Conservation (phyloP, 176 grass and related monocot species). For the Sorghum bicolor region Sorghum_bicolor_NCBIv3 NC_012879.2:58818501-58819000, state of each 20-base stretch:
- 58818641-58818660: conserved; percentile 72
- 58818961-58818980: conserved; percentile 68
- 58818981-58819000: conserved; percentile 59
- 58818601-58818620: conserved; percentile 81
- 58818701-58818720: conserved; percentile 58
- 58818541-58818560: conserved; percentile 75
- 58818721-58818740: conserved; percentile 76
- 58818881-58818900: conserved; percentile 68
- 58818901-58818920: conserved; percentile 40
- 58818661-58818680: conserved; percentile 61
- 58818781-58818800: conserved; percentile 83
- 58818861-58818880: conserved; percentile 64
- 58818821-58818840: conserved; percentile 53
- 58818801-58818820: conserved; percentile 54
- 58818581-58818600: conserved; percentile 62
- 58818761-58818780: conserved; percentile 59
- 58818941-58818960: conserved; percentile 83
- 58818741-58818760: conserved; percentile 48
- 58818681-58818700: conserved; percentile 48
- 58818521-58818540: conserved; percentile 61
- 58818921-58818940: conserved; percentile 77
- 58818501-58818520: conserved; percentile 61
- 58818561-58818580: conserved; percentile 70
- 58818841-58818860: conserved; percentile 53
- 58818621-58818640: conserved; percentile 62